These are phyloP conservation scores for Aspergillus campestris DNA, from an alignment of 495 filamentous ascomycete genomes.

Conservation along the genomic window DNA sequence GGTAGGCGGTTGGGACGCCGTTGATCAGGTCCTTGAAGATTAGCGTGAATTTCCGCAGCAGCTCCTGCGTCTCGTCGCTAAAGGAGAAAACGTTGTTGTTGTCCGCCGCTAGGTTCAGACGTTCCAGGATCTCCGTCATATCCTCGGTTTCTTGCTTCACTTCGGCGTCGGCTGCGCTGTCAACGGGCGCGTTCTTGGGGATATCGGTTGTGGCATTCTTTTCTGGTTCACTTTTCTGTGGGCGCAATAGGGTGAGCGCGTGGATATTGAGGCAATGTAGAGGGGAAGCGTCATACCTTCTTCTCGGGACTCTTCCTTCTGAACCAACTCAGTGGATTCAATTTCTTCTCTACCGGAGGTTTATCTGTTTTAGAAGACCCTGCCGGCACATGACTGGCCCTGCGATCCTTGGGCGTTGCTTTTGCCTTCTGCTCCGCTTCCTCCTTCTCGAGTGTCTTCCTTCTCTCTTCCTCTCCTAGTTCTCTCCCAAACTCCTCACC, in stretches of 20 bases:
- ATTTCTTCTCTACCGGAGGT: slow-evolving; percentile 25
- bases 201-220: slow-evolving; percentile 4
- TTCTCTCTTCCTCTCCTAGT: slow-evolving; percentile 26
- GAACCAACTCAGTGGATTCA: slow-evolving; percentile 37
- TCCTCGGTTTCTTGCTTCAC: slow-evolving; percentile 60
- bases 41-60: slow-evolving; percentile 74
- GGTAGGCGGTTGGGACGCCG: slow-evolving; percentile 86
- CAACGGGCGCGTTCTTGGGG: slow-evolving; percentile 6
- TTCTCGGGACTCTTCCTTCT: slow-evolving; percentile 34
- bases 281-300: slow-evolving; percentile 19
- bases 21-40: slow-evolving; percentile 87
- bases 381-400: too few species aligned
- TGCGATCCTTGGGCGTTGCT: not conserved
- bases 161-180: slow-evolving; percentile 24
- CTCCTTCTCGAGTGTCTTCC: slow-evolving; percentile 7
- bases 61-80: slow-evolving; percentile 67
- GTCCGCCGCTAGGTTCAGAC: slow-evolving; percentile 67
- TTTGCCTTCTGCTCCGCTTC: slow-evolving; percentile 13
- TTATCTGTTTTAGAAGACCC: slow-evolving; percentile 12
- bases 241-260: not conserved
- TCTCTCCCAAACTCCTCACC: slow-evolving; percentile 30
- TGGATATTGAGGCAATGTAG: not conserved
- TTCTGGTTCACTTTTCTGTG: not conserved
- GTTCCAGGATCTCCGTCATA: slow-evolving; percentile 64
- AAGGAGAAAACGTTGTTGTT: slow-evolving; percentile 79